phyloP scores from a whole-genome alignment of 768 basidiomycete species.

The Russula sp. region DNA sequence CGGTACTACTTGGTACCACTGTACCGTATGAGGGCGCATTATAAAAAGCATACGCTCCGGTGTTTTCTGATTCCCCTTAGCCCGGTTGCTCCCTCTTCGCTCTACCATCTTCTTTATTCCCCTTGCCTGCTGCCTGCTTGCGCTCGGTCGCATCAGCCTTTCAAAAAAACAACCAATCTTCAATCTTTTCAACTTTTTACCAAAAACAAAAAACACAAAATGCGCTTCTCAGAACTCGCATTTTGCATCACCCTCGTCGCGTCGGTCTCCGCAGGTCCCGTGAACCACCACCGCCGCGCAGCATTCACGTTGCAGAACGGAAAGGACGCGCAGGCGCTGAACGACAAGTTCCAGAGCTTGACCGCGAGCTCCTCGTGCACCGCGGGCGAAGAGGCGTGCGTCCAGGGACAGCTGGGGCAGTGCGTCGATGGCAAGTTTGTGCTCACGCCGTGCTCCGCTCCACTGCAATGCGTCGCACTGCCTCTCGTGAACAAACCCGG shows the following conservation, averaged over 20 bases:
- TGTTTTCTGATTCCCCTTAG: not conserved
- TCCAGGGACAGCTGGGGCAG: conserved; percentile 17
- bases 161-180: too few relatives aligned
- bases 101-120: not conserved
- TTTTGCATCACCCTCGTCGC: conserved; percentile 3
- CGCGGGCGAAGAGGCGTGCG: conserved; percentile 27
- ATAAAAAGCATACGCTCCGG: not conserved
- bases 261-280: conserved; percentile 10
- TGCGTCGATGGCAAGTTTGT: conserved; percentile 24
- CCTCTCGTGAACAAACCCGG: conserved; percentile 29
- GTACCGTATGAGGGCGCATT: too few relatives aligned
- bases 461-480: conserved; percentile 24
- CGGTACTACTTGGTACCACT: not conserved
- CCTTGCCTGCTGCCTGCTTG: conserved; percentile 2
- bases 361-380: conserved; percentile 29
- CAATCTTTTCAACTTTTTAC: not conserved
- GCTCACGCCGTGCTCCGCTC: conserved; percentile 10
- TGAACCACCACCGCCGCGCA: conserved; percentile 17
- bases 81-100: conserved; percentile 1
- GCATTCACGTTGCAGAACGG: conserved; percentile 22
- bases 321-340: conserved; percentile 25
- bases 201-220: not conserved
- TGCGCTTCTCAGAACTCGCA: conserved; percentile 10
- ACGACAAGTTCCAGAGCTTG: conserved; percentile 21
- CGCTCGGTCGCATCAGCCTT: conserved; percentile 17